phyloP scores from a whole-genome alignment of 2,329 filamentous ascomycete genomes.

The Apiospora kogelbergensis region DNA sequence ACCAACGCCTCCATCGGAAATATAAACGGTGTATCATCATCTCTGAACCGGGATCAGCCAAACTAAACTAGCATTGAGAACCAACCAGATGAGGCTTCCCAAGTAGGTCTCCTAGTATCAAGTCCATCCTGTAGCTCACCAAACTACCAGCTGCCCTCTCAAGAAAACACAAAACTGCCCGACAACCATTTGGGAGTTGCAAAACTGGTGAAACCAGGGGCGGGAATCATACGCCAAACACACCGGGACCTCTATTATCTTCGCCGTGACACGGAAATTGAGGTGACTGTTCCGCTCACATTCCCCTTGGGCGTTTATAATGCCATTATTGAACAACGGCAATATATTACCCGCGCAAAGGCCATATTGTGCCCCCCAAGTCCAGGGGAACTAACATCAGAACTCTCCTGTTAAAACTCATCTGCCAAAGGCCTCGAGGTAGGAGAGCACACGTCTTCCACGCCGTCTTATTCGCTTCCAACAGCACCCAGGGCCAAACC shows the following conservation, averaged over 20 bases:
- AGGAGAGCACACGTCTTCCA: background rate
- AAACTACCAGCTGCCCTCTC: background rate
- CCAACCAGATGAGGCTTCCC: background rate
- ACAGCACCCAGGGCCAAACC: conserved; percentile 56
- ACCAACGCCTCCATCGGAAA: background rate
- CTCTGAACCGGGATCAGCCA: background rate
- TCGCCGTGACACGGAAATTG: too few relatives aligned
- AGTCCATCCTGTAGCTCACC: background rate
- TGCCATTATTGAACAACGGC: too few relatives aligned
- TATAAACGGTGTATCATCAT: background rate
- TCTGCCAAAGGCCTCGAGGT: background rate
- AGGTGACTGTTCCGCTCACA: too few relatives aligned
- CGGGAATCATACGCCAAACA: background rate
- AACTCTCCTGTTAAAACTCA: background rate
- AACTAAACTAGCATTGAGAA: background rate
- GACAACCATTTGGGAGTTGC: background rate
- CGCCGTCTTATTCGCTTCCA: conserved; percentile 40
- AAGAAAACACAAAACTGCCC: background rate
- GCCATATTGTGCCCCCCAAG: too few relatives aligned
- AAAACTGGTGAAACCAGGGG: background rate
- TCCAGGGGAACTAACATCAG: too few relatives aligned
- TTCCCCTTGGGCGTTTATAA: too few relatives aligned
- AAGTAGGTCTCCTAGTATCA: background rate
- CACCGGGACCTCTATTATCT: too few relatives aligned
- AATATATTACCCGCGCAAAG: too few relatives aligned